A percentile compares a stretch with the other conserved stretches of the same genome.
These are phyloP conservation scores for Aspergillus panamensis DNA, from an alignment of 495 filamentous ascomycete genomes.

Conservation along the genomic window DNA sequence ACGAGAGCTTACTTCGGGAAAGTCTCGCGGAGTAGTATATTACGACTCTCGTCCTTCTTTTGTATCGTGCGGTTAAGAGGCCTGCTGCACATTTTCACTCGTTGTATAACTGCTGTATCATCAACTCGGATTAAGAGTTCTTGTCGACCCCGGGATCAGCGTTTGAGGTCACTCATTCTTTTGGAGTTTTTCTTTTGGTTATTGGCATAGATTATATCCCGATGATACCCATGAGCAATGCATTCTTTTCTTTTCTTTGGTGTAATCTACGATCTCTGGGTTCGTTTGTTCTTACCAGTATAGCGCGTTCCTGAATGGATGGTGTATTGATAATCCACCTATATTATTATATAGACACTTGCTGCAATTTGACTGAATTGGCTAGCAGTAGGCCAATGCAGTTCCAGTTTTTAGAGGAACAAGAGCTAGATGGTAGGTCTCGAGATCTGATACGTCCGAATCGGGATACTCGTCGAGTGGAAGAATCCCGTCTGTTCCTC, in stretches of 20 bases:
- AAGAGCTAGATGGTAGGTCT: neutral
- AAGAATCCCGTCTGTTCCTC: constrained; percentile 57
- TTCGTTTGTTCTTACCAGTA: neutral
- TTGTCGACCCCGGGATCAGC: neutral
- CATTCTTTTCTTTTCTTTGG: constrained; percentile 7
- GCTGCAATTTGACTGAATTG: neutral
- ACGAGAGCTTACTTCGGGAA: constrained; percentile 41
- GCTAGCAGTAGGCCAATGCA: neutral
- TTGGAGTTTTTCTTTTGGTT: constrained; percentile 2
- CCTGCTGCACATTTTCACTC: neutral
- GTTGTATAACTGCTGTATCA: constrained; percentile 6
- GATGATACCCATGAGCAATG: constrained; percentile 19
- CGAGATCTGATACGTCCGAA: constrained; percentile 42
- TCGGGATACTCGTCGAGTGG: constrained; percentile 50
- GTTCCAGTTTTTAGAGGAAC: neutral
- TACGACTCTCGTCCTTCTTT: constrained; percentile 8
- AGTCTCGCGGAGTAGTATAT: constrained; percentile 35
- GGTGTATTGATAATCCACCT: no score
- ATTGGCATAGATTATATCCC: constrained; percentile 9
- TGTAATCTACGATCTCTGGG: constrained; percentile 2
- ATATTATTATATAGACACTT: neutral
- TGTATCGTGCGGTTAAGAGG: constrained; percentile 6
- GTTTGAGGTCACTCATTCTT: neutral
- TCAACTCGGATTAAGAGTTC: neutral
- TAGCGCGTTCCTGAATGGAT: no score